Conservation (phyloP, 768 basidiomycete genomes). For the Exsudoporus frostii region DNA sequence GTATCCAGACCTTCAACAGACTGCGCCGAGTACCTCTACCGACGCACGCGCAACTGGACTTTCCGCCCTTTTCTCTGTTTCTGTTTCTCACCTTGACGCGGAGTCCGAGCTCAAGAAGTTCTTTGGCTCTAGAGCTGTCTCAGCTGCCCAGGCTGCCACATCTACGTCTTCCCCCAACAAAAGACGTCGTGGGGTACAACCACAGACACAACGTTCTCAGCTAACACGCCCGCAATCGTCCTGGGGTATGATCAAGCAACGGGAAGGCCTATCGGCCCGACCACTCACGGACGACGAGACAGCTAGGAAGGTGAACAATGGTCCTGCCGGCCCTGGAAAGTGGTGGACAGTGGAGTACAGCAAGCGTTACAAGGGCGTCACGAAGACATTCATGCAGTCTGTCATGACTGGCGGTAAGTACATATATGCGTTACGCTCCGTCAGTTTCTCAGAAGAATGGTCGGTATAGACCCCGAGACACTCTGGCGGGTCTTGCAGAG, state of each 20-base stretch:
- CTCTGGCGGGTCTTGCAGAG: conserved; percentile 73
- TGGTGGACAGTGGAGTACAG: conserved; percentile 92
- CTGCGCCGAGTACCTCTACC: conserved; percentile 20
- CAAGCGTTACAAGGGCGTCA: conserved; percentile 78
- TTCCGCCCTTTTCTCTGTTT: conserved; percentile 69
- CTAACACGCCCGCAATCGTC: conserved; percentile 71
- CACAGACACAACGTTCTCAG: conserved; percentile 53
- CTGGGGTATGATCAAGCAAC: conserved; percentile 70
- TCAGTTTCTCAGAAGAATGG: neutral
- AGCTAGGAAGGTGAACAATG: conserved; percentile 40
- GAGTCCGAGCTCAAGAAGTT: conserved; percentile 91
- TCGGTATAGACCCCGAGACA: conserved; percentile 64
- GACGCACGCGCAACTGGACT: conserved; percentile 35
- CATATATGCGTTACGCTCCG: neutral
- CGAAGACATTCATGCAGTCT: conserved; percentile 74
- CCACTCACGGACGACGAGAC: conserved; percentile 55
- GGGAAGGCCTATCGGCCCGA: conserved; percentile 72
- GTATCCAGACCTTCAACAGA: conserved; percentile 51
- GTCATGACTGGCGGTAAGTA: conserved; percentile 77
- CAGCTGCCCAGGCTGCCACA: conserved; percentile 47
- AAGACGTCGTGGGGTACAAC: conserved; percentile 35
- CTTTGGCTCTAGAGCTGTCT: conserved; percentile 88
- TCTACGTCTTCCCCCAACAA: conserved; percentile 34
- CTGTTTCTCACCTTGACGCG: conserved; percentile 74
- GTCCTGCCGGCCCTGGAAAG: conserved; percentile 53